Evolutionary conservation across 2,329 filamentous ascomycete species (phyloP).

Genomic region (Trichophyton mentagrophytes): DNA sequence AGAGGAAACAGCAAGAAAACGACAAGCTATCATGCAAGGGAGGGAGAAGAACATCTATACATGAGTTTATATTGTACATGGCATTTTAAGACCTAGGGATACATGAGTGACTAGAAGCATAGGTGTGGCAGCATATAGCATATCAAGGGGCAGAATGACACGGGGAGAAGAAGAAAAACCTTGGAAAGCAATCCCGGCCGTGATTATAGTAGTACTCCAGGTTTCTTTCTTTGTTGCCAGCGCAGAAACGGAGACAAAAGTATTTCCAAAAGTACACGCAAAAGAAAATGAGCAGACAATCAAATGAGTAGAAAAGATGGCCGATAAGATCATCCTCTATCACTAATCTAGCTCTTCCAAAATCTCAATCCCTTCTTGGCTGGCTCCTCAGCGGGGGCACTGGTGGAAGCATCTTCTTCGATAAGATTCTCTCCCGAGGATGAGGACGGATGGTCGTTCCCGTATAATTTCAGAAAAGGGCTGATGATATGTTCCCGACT

Average conservation of each 20-base stretch:
- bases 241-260: background rate
- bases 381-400: background rate
- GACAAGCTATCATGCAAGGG: background rate
- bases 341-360: background rate
- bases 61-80: constrained; percentile 3
- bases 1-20: background rate
- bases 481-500: constrained; percentile 26
- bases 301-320: background rate
- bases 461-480: constrained; percentile 15
- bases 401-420: background rate
- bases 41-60: background rate
- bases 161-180: background rate
- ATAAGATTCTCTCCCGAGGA: background rate
- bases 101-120: background rate
- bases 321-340: background rate
- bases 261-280: background rate
- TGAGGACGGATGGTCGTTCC: background rate
- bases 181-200: constrained; percentile 5
- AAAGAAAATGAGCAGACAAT: background rate
- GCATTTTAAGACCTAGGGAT: background rate
- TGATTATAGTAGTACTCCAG: background rate
- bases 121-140: background rate
- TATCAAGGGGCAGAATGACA: background rate
- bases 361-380: constrained; percentile 2
- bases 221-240: background rate